Evolutionary conservation across 2,329 filamentous ascomycete genomes (phyloP).

Genomic region (Trichophyton equinum): DNA sequence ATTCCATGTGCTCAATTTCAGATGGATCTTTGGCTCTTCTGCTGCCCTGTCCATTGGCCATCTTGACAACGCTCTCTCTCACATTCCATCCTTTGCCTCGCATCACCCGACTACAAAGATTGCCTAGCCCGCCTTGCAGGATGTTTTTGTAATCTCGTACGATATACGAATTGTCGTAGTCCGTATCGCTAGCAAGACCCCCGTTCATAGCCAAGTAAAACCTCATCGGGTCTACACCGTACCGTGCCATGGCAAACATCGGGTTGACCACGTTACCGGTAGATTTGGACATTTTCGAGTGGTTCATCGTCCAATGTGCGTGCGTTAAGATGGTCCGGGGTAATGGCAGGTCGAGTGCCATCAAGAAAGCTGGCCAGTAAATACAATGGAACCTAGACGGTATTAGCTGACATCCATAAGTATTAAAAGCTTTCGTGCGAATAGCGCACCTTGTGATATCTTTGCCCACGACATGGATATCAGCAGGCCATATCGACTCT

Average conservation of each 20-base stretch:
- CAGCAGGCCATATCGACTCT: conserved; percentile 68
- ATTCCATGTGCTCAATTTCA: conserved; percentile 26
- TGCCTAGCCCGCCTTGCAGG: conserved; percentile 66
- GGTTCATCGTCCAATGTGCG: conserved; percentile 88
- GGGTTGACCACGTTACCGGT: conserved; percentile 91
- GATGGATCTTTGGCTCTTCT: conserved; percentile 12
- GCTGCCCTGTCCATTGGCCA: conserved; percentile 8
- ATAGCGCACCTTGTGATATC: conserved; percentile 63
- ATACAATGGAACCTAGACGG: conserved; percentile 66
- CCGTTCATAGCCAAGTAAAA: conserved; percentile 79
- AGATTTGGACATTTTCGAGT: conserved; percentile 92
- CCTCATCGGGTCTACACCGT: conserved; percentile 74
- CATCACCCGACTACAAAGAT: conserved; percentile 60
- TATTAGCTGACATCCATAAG: neutral
- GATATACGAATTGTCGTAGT: conserved; percentile 72
- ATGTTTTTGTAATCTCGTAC: conserved; percentile 66
- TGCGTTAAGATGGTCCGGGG: conserved; percentile 76
- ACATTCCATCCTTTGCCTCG: conserved; percentile 59
- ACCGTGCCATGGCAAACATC: conserved; percentile 78
- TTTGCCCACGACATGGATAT: conserved; percentile 88
- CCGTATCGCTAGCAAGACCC: conserved; percentile 61
- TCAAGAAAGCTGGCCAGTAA: conserved; percentile 93
- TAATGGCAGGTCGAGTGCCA: conserved; percentile 69
- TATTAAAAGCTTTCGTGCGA: neutral
- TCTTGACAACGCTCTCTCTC: conserved; percentile 42